Conservation (phyloP, 148 eudicot genomes). For the Cornus florida region DNA sequence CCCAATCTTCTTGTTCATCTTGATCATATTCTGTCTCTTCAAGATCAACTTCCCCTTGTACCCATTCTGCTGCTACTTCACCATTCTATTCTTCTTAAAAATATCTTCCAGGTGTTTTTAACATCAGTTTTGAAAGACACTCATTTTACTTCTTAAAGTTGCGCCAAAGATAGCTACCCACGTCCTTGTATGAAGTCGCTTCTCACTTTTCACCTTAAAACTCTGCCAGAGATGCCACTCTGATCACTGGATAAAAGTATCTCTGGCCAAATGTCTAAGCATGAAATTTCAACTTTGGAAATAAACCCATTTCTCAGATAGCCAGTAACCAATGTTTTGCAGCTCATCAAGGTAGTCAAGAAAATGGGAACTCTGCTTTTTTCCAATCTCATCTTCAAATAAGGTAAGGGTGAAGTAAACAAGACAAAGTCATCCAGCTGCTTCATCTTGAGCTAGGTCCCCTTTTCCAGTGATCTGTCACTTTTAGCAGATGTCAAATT, state of each 20-base stretch:
- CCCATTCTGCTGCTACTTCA: neutral
- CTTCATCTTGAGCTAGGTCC: neutral
- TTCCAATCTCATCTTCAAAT: neutral
- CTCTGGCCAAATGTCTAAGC: neutral
- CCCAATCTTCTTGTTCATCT: neutral
- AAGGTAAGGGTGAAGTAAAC: neutral
- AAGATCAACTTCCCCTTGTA: neutral
- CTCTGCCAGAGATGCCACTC: neutral
- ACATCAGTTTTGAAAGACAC: neutral
- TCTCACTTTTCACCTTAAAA: neutral
- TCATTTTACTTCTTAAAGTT: neutral
- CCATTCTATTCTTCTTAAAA: neutral
- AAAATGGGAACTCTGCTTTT: neutral
- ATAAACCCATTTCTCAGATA: neutral
- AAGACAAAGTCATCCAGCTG: slow-evolving; percentile 2
- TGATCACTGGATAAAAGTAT: neutral
- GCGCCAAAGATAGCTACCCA: neutral
- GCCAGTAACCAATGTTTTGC: neutral
- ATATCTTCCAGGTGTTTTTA: neutral
- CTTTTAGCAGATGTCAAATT: neutral
- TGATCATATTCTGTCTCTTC: neutral
- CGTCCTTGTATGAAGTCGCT: neutral
- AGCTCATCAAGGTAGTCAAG: neutral
- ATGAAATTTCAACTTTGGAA: neutral
- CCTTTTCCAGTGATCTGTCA: neutral